These are phyloP conservation scores for Aspergillus sp. DNA, from an alignment of 2,329 filamentous ascomycete species.

Conservation along the genomic window DNA sequence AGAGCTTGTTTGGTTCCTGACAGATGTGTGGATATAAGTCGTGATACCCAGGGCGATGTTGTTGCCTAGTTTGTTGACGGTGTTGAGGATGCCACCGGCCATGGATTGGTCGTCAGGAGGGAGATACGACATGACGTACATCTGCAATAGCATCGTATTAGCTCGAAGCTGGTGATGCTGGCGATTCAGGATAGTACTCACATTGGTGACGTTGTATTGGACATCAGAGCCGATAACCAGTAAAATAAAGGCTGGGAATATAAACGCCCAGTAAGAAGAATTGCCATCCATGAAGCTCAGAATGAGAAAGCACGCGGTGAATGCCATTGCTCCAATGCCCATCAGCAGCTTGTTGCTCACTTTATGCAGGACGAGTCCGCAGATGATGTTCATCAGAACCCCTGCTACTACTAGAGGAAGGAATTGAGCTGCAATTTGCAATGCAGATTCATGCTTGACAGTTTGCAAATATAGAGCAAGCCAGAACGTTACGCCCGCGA, in stretches of 20 bases:
- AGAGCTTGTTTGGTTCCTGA: conserved; percentile 12
- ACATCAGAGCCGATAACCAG: conserved; percentile 64
- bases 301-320: conserved; percentile 45
- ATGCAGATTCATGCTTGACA: conserved; percentile 47
- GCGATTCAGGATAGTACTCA: conserved; percentile 28
- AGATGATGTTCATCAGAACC: conserved; percentile 59
- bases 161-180: neutral
- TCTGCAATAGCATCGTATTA: conserved; percentile 35
- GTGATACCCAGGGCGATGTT: conserved; percentile 59
- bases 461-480: conserved; percentile 62
- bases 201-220: conserved; percentile 66
- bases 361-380: conserved; percentile 57
- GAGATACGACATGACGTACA: conserved; percentile 66
- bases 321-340: conserved; percentile 45
- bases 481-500: conserved; percentile 59
- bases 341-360: conserved; percentile 63
- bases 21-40: conserved; percentile 35
- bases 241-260: conserved; percentile 58
- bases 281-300: conserved; percentile 53
- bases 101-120: conserved; percentile 60
- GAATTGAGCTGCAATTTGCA: conserved; percentile 58
- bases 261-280: conserved; percentile 60
- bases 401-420: conserved; percentile 63
- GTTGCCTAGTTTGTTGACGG: conserved; percentile 56
- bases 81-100: conserved; percentile 65